phyloP scores from a whole-genome alignment of 2,329 filamentous ascomycete species.

The Pseudocercospora musae region DNA sequence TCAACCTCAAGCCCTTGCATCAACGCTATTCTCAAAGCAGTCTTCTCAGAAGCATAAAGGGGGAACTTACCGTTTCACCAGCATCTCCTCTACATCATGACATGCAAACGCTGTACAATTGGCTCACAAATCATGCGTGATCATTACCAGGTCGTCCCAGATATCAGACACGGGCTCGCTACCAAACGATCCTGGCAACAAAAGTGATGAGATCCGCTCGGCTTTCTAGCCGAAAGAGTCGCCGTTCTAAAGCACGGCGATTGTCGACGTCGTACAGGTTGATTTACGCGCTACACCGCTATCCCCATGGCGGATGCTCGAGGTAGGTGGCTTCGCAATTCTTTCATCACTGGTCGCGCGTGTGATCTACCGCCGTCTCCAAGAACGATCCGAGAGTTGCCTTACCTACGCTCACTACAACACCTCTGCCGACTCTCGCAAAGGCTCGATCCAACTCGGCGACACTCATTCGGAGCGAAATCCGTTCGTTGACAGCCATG shows the following conservation, averaged over 20 bases:
- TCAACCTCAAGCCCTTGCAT: slow-evolving; percentile 1
- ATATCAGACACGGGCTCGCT: background rate
- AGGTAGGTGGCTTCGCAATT: slow-evolving; percentile 2
- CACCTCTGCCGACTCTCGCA: background rate
- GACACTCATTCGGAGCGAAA: background rate
- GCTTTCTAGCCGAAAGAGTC: background rate
- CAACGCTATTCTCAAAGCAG: background rate
- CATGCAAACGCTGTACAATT: background rate
- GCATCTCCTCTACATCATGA: background rate
- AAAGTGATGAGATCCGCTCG: background rate
- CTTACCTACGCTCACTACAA: background rate
- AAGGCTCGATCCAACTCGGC: background rate
- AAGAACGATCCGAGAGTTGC: background rate
- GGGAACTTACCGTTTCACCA: background rate
- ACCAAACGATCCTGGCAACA: background rate
- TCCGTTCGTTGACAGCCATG: background rate
- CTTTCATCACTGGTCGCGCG: slow-evolving; percentile 1
- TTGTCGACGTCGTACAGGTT: slow-evolving; percentile 1
- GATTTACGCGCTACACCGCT: slow-evolving; percentile 1
- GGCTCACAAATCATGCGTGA: background rate
- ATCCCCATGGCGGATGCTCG: background rate
- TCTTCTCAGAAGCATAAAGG: background rate
- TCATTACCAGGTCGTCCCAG: background rate
- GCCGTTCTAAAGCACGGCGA: background rate
- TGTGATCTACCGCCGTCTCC: background rate